Evolutionary conservation across 169 alveolate species (phyloP).

Genomic region (Plasmodium gallinaceum): DNA sequence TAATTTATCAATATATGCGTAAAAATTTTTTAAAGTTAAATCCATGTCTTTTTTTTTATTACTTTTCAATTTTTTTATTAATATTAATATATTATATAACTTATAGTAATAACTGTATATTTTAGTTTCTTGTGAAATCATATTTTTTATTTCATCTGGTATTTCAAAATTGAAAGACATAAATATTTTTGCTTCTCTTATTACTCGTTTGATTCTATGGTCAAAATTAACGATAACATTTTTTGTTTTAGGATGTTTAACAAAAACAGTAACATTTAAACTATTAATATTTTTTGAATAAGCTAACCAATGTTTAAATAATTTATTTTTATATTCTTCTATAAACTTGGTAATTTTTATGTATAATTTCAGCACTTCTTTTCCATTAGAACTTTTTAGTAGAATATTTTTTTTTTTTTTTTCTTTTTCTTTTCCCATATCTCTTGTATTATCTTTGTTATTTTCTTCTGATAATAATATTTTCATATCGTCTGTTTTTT

Average conservation of each 20-base stretch:
- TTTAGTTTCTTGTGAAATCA: conserved; percentile 61
- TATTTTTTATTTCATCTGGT: conserved; percentile 73
- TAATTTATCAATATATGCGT: conserved; percentile 42
- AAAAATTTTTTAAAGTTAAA: conserved; percentile 34
- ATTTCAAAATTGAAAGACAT: conserved; percentile 70
- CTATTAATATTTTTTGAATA: conserved; percentile 67
- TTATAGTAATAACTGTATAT: conserved; percentile 69
- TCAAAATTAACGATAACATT: conserved; percentile 70
- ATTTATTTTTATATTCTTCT: conserved; percentile 64
- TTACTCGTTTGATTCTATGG: conserved; percentile 60
- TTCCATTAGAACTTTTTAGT: conserved; percentile 46
- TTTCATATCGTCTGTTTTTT: conserved; percentile 6
- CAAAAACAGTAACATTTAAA: conserved; percentile 70
- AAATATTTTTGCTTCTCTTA: conserved; percentile 76
- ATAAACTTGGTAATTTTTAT: conserved; percentile 62
- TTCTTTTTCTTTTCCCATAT: not conserved
- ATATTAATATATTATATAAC: conserved; percentile 62
- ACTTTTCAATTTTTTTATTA: conserved; percentile 63
- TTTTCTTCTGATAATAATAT: not conserved
- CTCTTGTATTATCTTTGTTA: not conserved
- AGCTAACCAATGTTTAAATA: conserved; percentile 70
- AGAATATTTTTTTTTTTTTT: conserved; percentile 53
- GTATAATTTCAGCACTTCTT: conserved; percentile 73
- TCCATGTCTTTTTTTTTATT: conserved; percentile 67
- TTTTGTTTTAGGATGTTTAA: conserved; percentile 75